Conservation (phyloP, 768 basidiomycete species). For the Gyrodon lividus region DNA sequence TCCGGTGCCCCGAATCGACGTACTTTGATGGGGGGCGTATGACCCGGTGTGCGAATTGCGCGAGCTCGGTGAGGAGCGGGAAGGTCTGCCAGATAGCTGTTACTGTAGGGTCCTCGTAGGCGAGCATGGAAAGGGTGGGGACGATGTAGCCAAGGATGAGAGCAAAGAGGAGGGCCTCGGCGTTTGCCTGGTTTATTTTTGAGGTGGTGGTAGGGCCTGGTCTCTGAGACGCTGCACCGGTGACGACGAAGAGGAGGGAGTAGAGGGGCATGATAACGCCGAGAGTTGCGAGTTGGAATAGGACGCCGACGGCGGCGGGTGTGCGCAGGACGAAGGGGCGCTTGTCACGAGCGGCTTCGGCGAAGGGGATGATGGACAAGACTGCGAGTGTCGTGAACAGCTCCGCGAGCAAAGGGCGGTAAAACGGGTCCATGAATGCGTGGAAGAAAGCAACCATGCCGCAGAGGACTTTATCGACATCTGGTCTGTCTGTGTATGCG, state of each 20-base stretch:
- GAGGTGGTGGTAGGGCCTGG: constrained; percentile 18
- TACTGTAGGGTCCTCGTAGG: constrained; percentile 39
- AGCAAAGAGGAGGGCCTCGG: constrained; percentile 53
- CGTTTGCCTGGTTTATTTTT: constrained; percentile 43
- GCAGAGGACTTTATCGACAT: constrained; percentile 43
- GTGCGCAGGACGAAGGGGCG: constrained; percentile 37
- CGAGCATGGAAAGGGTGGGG: constrained; percentile 47
- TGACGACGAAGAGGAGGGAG: constrained; percentile 44
- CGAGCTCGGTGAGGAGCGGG: constrained; percentile 47
- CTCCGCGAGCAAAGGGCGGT: constrained; percentile 18
- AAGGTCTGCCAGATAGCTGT: constrained; percentile 57
- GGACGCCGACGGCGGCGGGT: constrained; percentile 41
- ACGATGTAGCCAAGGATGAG: constrained; percentile 43
- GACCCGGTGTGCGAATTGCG: constrained; percentile 38
- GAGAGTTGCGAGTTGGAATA: constrained; percentile 42
- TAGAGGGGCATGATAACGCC: constrained; percentile 48
- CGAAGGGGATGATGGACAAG: constrained; percentile 37
- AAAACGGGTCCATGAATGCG: constrained; percentile 12
- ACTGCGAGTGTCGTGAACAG: constrained; percentile 11
- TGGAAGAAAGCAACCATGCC: constrained; percentile 49
- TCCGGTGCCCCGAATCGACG: constrained; percentile 20
- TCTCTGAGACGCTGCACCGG: constrained; percentile 26
- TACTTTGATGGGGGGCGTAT: constrained; percentile 31
- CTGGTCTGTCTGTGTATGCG: constrained; percentile 37
- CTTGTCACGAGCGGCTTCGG: constrained; percentile 44